Base-by-base conservation (phyloP, 345 rosid genomes). In the Syzygium aqueum region DNA sequence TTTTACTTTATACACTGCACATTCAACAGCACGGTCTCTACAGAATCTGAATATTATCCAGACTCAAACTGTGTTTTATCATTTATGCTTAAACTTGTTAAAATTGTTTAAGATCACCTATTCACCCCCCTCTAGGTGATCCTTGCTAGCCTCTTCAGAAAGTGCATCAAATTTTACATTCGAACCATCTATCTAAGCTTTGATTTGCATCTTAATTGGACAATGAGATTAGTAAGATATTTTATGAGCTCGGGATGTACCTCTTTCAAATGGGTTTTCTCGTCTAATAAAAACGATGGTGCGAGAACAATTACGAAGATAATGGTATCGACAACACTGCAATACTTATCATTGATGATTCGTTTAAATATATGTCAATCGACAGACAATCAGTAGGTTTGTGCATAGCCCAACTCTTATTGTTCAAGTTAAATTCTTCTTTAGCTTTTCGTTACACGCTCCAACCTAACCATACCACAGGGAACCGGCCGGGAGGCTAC, bases 221-320 rank as follows among this genome's bases (percentile, higher is more conserved):
- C 13, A 11, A 37, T 37, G 49, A 37, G 25, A 37, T 73, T 73
- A 0, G 6, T 4, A 0, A 3, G 14, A 10, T 11, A 37, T 73
- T 73, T 1, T 27, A 73, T 10, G 49, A 19, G 0, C 3, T 73
- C 12, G 2, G 10, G 14, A 19, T 73, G 37, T 37, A 37, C 8
- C 7, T 2, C 37, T 73, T 5, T 37, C 12, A 33, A 37, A 73
- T 21, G 46, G 0, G 0, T 37, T 73, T 73, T 33, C 25, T 73
- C 16, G 40, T 33, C 5, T 33, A 73, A 8, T 19, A 73, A 17
- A 10, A 33, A 19, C 0, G 14, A 37, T 73, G 22, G 43, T 19
- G 8, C 0, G 2, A 9, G 43, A 65, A 65, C 21, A 3, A 65
- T 17, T 17, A 33, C 0, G 0, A 17, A 67, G 46, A 33, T 33